Evolutionary conservation across 2,329 filamentous ascomycete species (phyloP).

Genomic region (Lasiodiplodia theobromae): DNA sequence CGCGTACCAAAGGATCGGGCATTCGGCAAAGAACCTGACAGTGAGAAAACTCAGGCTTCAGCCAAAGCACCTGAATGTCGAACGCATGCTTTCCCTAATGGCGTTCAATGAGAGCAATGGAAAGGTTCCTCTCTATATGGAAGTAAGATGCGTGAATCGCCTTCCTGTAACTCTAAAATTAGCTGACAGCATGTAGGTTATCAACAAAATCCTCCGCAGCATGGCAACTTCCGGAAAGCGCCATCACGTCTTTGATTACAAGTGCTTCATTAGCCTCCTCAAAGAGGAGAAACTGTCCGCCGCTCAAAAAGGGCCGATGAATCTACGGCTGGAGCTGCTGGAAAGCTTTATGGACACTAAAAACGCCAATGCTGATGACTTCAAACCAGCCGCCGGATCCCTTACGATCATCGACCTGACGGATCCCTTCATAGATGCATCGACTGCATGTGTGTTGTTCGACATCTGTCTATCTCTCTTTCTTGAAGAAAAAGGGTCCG

Average conservation of each 20-base stretch:
- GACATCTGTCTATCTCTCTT: slow-evolving; percentile 74
- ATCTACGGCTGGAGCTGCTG: slow-evolving; percentile 66
- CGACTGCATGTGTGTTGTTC: slow-evolving; percentile 74
- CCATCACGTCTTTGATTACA: slow-evolving; percentile 58
- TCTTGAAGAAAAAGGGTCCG: slow-evolving; percentile 55
- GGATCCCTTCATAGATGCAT: slow-evolving; percentile 72
- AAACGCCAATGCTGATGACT: background rate
- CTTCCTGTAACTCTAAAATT: too few species aligned
- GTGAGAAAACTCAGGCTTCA: slow-evolving; percentile 58
- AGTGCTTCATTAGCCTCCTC: slow-evolving; percentile 53
- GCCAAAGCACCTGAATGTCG: slow-evolving; percentile 58
- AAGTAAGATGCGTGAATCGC: slow-evolving; percentile 39
- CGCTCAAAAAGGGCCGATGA: slow-evolving; percentile 62
- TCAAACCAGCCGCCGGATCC: slow-evolving; percentile 52
- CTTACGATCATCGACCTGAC: slow-evolving; percentile 76
- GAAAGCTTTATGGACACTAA: slow-evolving; percentile 66
- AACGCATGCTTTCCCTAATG: slow-evolving; percentile 64
- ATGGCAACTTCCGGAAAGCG: slow-evolving; percentile 59
- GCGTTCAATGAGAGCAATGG: slow-evolving; percentile 50
- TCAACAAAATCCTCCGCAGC: slow-evolving; percentile 63
- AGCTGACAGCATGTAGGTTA: slow-evolving; percentile 12
- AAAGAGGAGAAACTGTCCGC: slow-evolving; percentile 50
- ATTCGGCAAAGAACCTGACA: slow-evolving; percentile 46
- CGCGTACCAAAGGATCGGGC: slow-evolving; percentile 47
- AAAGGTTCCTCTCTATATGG: slow-evolving; percentile 63